A percentile compares a stretch with the other conserved stretches of the same genome.
These are phyloP conservation scores for Mercurialis annua DNA, from an alignment of 345 rosid species.

Conservation along the genomic window DNA sequence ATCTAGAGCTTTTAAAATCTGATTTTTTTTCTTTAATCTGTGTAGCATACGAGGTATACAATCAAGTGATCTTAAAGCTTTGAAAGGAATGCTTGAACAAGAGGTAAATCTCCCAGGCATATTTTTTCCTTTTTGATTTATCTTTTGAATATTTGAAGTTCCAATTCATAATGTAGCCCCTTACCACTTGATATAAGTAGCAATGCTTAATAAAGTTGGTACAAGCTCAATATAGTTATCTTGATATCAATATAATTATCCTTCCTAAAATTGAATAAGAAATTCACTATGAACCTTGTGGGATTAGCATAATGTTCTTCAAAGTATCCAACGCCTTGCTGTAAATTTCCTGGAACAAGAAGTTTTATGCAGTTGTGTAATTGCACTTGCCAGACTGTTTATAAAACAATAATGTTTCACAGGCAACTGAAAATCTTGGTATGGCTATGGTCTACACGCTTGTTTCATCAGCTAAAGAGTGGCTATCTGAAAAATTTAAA, in stretches of 20 bases:
- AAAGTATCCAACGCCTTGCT: not conserved
- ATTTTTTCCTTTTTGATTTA: not conserved
- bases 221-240: not conserved
- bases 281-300: not conserved
- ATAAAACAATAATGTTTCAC: slow-evolving; percentile 20
- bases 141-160: not conserved
- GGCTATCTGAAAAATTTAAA: slow-evolving; percentile 79
- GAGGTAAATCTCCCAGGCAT: slow-evolving; percentile 62
- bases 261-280: too few relatives aligned
- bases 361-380: not conserved
- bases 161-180: not conserved
- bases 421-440: slow-evolving; percentile 95
- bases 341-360: not conserved
- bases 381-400: slow-evolving; percentile 8
- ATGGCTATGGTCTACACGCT: slow-evolving; percentile 97
- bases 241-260: not conserved
- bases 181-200: not conserved
- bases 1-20: not conserved
- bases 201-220: slow-evolving; percentile 1
- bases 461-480: slow-evolving; percentile 84
- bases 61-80: slow-evolving; percentile 54
- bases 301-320: not conserved
- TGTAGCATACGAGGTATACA: slow-evolving; percentile 84
- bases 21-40: slow-evolving; percentile 16
- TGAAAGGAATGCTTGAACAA: slow-evolving; percentile 83